Evolutionary conservation across 345 rosid species (phyloP).

Genomic region (Acer campestre): DNA sequence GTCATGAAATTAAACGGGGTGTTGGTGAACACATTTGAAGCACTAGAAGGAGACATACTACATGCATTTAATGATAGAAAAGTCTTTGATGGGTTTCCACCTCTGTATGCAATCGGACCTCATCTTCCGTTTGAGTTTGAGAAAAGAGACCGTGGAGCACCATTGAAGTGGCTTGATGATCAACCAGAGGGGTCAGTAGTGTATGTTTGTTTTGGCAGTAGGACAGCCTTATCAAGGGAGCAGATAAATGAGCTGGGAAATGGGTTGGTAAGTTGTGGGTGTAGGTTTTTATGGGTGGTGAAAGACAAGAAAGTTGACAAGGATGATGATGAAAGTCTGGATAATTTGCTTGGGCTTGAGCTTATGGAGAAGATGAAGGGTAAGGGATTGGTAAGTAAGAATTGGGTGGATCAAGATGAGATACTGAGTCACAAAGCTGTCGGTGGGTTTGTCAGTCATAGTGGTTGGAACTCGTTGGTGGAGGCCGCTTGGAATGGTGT

Average conservation of each 20-base stretch:
- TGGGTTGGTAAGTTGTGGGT: slow-evolving; percentile 36
- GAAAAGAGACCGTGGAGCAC: background rate
- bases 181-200: slow-evolving; percentile 41
- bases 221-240: slow-evolving; percentile 31
- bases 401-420: slow-evolving; percentile 47
- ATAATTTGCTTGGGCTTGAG: slow-evolving; percentile 33
- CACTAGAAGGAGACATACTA: slow-evolving; percentile 32
- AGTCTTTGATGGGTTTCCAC: slow-evolving; percentile 25
- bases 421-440: slow-evolving; percentile 37
- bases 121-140: slow-evolving; percentile 28
- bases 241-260: slow-evolving; percentile 46
- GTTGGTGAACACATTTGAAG: slow-evolving; percentile 40
- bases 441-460: slow-evolving; percentile 42
- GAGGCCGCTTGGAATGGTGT: slow-evolving; percentile 49
- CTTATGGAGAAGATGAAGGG: slow-evolving; percentile 19
- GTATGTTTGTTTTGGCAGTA: slow-evolving; percentile 53
- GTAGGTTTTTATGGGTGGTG: slow-evolving; percentile 45
- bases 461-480: slow-evolving; percentile 50
- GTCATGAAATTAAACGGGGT: slow-evolving; percentile 29
- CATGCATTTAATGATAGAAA: slow-evolving; percentile 21
- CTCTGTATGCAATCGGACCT: slow-evolving; percentile 38
- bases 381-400: slow-evolving; percentile 37
- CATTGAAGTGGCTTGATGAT: slow-evolving; percentile 38
- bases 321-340: slow-evolving; percentile 39
- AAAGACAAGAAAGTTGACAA: slow-evolving; percentile 35